A percentile compares a stretch with the other conserved stretches of the same genome.
phyloP scores from a whole-genome alignment of 306 rosid species.

The Myrica gale region DNA sequence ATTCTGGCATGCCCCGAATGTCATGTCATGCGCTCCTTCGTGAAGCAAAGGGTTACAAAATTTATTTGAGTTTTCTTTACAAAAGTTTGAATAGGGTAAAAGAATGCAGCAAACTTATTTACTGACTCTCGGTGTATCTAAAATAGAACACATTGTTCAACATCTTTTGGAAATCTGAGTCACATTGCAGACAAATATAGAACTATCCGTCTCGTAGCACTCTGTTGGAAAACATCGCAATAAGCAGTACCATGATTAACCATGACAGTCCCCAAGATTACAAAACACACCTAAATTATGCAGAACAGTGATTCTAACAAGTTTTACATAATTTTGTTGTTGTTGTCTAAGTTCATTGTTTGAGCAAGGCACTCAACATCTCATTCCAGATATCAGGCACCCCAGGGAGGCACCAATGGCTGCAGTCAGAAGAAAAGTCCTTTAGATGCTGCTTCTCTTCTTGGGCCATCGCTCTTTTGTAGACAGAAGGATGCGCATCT shows the following conservation, averaged over 20 bases:
- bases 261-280: constrained; percentile 29
- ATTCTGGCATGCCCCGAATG: background rate
- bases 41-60: too few species aligned
- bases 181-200: constrained; percentile 20
- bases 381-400: constrained; percentile 98
- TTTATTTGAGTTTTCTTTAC: background rate
- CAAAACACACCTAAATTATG: constrained; percentile 25
- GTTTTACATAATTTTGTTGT: constrained; percentile 29
- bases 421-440: constrained; percentile 81
- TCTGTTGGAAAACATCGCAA: background rate
- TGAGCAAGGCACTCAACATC: constrained; percentile 71
- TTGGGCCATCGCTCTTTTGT: constrained; percentile 52
- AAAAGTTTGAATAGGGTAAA: background rate
- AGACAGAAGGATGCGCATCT: constrained; percentile 94
- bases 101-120: background rate
- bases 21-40: background rate
- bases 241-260: constrained; percentile 15
- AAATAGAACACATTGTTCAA: background rate
- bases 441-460: constrained; percentile 56
- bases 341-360: constrained; percentile 16
- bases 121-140: background rate
- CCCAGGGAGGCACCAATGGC: constrained; percentile 99
- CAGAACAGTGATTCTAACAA: constrained; percentile 33
- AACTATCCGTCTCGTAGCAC: constrained; percentile 25
- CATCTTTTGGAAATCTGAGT: constrained; percentile 13